Conservation (phyloP, 345 rosid species). For the Syzygium jambos region DNA sequence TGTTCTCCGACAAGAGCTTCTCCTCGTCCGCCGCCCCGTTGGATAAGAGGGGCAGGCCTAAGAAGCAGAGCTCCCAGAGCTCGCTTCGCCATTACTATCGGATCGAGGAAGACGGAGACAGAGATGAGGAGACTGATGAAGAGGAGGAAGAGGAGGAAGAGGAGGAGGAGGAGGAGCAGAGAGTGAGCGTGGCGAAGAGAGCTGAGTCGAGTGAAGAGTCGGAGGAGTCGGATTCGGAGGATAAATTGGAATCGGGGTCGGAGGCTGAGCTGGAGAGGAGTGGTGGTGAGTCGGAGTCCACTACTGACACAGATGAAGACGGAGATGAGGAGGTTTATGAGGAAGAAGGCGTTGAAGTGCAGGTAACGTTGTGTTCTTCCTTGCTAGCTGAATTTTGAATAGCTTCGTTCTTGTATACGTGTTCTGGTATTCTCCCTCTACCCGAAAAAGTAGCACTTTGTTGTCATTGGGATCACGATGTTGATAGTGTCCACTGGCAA, state of each 20-base stretch:
- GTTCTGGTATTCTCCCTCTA: neutral
- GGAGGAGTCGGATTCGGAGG: slow-evolving; percentile 2
- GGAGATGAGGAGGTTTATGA: slow-evolving; percentile 30
- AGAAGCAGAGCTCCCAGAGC: slow-evolving; percentile 20
- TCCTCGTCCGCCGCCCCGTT: slow-evolving; percentile 39
- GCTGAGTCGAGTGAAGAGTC: slow-evolving; percentile 1
- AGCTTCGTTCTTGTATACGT: neutral
- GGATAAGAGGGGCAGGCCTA: slow-evolving; percentile 79
- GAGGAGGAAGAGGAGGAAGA: too few species aligned
- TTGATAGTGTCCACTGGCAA: neutral
- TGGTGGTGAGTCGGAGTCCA: slow-evolving; percentile 20
- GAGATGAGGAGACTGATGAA: neutral
- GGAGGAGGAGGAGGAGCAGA: too few species aligned
- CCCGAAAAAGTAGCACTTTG: neutral
- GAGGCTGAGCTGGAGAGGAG: slow-evolving; percentile 9
- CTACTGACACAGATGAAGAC: slow-evolving; percentile 53
- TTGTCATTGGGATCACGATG: neutral
- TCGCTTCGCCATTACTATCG: slow-evolving; percentile 64
- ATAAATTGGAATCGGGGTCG: slow-evolving; percentile 12
- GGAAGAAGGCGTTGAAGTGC: slow-evolving; percentile 35
- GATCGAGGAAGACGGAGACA: slow-evolving; percentile 24
- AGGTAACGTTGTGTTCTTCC: slow-evolving; percentile 16
- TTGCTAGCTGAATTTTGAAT: neutral
- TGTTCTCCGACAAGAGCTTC: slow-evolving; percentile 54
- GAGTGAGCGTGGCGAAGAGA: slow-evolving; percentile 14